Percentiles rank a stretch among this genome's conserved stretches.
Conservation (phyloP, 2,329 filamentous ascomycete genomes). For the Cladophialophora bantiana region DNA sequence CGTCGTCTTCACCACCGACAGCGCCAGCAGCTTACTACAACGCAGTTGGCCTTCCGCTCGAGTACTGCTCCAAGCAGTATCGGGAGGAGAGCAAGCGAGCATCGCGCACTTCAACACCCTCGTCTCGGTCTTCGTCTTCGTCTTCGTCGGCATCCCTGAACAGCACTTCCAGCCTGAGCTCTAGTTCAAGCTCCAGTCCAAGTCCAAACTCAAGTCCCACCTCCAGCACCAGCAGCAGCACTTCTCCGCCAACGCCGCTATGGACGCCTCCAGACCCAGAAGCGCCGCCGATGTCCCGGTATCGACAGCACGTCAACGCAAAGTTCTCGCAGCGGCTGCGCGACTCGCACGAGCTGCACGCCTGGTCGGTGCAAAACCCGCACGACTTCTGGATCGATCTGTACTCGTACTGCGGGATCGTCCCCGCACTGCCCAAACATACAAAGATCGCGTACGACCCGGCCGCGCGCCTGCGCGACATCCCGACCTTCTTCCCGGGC, state of each 20-base stretch:
- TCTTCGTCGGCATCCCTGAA: background rate
- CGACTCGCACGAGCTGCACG: conserved; percentile 48
- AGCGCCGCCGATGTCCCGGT: conserved; percentile 35
- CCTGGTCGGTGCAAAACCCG: conserved; percentile 50
- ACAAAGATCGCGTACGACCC: conserved; percentile 49
- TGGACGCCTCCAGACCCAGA: conserved; percentile 36
- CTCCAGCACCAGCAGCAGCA: too few species aligned
- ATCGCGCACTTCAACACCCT: background rate
- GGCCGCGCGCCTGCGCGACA: conserved; percentile 46
- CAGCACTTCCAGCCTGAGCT: background rate
- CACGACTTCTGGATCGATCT: conserved; percentile 55
- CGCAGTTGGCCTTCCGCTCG: conserved; percentile 20
- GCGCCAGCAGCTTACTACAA: conserved; percentile 5
- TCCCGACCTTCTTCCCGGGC: conserved; percentile 50
- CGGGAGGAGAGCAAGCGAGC: conserved; percentile 6
- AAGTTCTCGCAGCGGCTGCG: conserved; percentile 32
- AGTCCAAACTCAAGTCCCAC: background rate
- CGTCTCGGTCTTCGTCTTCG: background rate
- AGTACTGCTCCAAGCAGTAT: conserved; percentile 23
- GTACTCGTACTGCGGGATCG: conserved; percentile 48
- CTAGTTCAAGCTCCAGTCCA: background rate
- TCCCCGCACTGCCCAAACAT: conserved; percentile 43
- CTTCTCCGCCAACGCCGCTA: conserved; percentile 18
- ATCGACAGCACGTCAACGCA: conserved; percentile 36
- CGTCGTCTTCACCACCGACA: too few species aligned